Evolutionary conservation across 2,329 filamentous ascomycete species (phyloP), one percentile per base, ranked within the genome.

Genomic region (Neonectria sp.): DNA sequence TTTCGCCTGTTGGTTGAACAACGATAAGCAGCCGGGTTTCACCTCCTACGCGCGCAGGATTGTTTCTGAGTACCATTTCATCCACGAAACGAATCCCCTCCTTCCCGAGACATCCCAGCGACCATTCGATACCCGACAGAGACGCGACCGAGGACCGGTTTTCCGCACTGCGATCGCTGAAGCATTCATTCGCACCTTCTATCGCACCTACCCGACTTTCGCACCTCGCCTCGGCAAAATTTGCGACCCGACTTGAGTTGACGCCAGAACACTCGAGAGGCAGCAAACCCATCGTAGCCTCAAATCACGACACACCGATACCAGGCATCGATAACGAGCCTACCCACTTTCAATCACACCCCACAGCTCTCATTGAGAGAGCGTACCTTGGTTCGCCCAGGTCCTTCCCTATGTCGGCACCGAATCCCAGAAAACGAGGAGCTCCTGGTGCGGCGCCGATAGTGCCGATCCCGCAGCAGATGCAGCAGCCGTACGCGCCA

Each of bases 371-470:
- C 24, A 51, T 33, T 70, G 65, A 71, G 71, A 48, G 40, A 48
- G 40, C 53, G n/a, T 60, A 63, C 31, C 48, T 55, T 59, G 33
- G 25, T 45, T 60, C 21, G 31, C 29, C 35, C 43, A 57, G 48
- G 8, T 37, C 48, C 58, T 46, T 46, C 48, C 64, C 68, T 68
- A 87, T 88, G 86, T 84, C 87, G 64, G 76, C 82, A 35, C 81
- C 83, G 52, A 88, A 88, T 70, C 79, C 86, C 24, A 83, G 93
- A 80, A 96, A 96, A 84, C 88, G 93, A 79, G 86, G 92, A 73
- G 93, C 93, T 53, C 91, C 93, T 63, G 93, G 92, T 78, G 84
- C 91, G 68, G 87, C 89, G 43, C 91, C 93, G n/a, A 82, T 88
- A 71, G 82, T 87, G 25, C 88, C 90, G 37, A 77, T 84, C 56